These are phyloP conservation scores for Baorangia bicolor DNA, from an alignment of 768 basidiomycete species.

Conservation along the genomic window DNA sequence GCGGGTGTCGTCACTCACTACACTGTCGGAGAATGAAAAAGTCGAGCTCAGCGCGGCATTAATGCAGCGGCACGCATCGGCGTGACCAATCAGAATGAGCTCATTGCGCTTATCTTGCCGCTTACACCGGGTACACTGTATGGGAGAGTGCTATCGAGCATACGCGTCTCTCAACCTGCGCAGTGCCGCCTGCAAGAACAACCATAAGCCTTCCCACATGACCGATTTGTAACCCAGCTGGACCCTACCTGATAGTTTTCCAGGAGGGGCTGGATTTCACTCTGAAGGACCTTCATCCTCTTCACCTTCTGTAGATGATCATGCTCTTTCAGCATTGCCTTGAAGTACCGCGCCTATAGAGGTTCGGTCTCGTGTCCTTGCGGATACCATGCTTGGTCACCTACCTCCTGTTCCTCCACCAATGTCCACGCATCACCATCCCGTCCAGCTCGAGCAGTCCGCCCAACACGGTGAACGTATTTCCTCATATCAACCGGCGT, in stretches of 20 bases:
- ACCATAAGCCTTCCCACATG: not conserved
- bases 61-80: no score
- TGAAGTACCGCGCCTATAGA: slow-evolving; percentile 81
- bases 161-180: slow-evolving; percentile 28
- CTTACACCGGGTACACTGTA: not conserved
- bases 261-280: slow-evolving; percentile 54
- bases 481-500: slow-evolving; percentile 97
- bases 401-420: slow-evolving; percentile 90
- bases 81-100: no score
- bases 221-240: not conserved
- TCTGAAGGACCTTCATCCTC: slow-evolving; percentile 60
- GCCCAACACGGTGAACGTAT: slow-evolving; percentile 95
- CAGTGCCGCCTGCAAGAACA: slow-evolving; percentile 28
- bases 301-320: slow-evolving; percentile 70
- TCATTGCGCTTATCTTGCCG: no score
- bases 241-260: slow-evolving; percentile 65
- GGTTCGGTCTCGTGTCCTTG: not conserved
- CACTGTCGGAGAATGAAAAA: no score
- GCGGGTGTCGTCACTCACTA: no score
- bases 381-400: slow-evolving; percentile 5
- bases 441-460: slow-evolving; percentile 92
- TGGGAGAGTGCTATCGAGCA: slow-evolving; percentile 5
- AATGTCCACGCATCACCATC: slow-evolving; percentile 90
- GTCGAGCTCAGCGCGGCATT: no score
- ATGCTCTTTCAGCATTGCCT: slow-evolving; percentile 70